Conservation (phyloP, 352 stramenopile genomes). For the Globisporangium yorkense region DNA sequence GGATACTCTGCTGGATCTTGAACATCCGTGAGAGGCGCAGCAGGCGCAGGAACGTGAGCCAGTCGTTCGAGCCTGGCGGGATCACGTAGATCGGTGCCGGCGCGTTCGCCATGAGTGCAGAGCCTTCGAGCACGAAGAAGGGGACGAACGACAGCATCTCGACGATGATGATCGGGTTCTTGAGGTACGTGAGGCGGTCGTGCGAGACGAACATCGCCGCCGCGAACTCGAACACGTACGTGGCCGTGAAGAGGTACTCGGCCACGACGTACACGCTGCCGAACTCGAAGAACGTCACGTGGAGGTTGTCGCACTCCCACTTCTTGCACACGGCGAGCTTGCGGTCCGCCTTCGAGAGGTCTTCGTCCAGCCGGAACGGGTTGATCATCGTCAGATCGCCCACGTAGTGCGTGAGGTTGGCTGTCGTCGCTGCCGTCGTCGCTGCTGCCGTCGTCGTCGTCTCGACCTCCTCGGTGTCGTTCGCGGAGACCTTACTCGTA, state of each 20-base stretch:
- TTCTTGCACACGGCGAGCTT: slow-evolving; percentile 58
- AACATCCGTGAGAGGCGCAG: slow-evolving; percentile 66
- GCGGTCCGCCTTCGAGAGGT: slow-evolving; percentile 29
- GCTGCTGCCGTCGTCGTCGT: background rate
- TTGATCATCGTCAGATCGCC: slow-evolving; percentile 30
- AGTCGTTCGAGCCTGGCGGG: slow-evolving; percentile 48
- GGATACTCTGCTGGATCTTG: slow-evolving; percentile 76
- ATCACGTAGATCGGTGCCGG: slow-evolving; percentile 60
- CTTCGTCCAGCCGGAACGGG: slow-evolving; percentile 43
- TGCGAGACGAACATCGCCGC: slow-evolving; percentile 32
- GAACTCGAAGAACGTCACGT: slow-evolving; percentile 72
- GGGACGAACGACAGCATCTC: slow-evolving; percentile 66
- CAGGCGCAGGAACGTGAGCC: slow-evolving; percentile 52
- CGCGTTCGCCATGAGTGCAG: slow-evolving; percentile 19
- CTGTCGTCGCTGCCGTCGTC: background rate
- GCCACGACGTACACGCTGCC: slow-evolving; percentile 38
- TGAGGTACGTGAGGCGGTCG: slow-evolving; percentile 41
- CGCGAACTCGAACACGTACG: slow-evolving; percentile 53
- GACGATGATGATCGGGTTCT: slow-evolving; percentile 59
- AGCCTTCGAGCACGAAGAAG: slow-evolving; percentile 56
- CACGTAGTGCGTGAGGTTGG: slow-evolving; percentile 9
- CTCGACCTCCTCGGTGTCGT: slow-evolving; percentile 1
- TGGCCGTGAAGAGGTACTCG: slow-evolving; percentile 69
- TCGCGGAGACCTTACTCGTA: slow-evolving; percentile 1
- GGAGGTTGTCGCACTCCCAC: slow-evolving; percentile 68